Conservation (phyloP, 495 filamentous ascomycete species). For the Aspergillus leporis region DNA sequence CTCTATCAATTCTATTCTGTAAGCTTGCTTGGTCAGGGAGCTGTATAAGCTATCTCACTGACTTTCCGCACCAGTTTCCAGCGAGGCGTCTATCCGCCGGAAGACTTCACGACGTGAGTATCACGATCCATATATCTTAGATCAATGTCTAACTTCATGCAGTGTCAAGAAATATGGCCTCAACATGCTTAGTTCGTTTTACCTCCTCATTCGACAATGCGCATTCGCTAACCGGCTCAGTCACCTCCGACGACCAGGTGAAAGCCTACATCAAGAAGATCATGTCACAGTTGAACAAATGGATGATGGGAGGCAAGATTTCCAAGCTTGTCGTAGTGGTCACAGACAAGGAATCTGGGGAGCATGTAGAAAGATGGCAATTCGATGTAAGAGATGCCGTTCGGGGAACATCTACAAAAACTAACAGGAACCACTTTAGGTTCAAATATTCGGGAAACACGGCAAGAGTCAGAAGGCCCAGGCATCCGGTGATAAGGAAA, state of each 20-base stretch:
- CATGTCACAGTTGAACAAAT: conserved; percentile 92
- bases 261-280: conserved; percentile 99
- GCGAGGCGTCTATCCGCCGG: conserved; percentile 93
- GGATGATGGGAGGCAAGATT: conserved; percentile 96
- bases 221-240: conserved; percentile 35
- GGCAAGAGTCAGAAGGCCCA: conserved; percentile 53
- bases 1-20: conserved; percentile 93
- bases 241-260: conserved; percentile 94
- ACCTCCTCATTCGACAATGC: not conserved
- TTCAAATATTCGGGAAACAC: conserved; percentile 67
- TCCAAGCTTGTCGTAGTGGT: conserved; percentile 95
- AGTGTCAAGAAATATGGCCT: conserved; percentile 99
- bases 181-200: conserved; percentile 80
- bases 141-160: conserved; percentile 9
- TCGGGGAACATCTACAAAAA: not conserved
- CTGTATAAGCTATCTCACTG: conserved; percentile 9
- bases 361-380: conserved; percentile 95
- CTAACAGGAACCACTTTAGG: conserved; percentile 33
- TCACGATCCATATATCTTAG: not conserved
- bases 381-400: conserved; percentile 69
- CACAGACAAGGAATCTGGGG: conserved; percentile 92
- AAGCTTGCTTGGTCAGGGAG: conserved; percentile 15
- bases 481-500: conserved; percentile 61
- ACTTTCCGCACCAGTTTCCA: conserved; percentile 64
- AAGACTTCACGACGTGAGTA: conserved; percentile 89